Percentiles rank a stretch among this genome's conserved stretches.
Conservation (phyloP, 176 grass and related monocot genomes). For the Carex cristatella region DNA sequence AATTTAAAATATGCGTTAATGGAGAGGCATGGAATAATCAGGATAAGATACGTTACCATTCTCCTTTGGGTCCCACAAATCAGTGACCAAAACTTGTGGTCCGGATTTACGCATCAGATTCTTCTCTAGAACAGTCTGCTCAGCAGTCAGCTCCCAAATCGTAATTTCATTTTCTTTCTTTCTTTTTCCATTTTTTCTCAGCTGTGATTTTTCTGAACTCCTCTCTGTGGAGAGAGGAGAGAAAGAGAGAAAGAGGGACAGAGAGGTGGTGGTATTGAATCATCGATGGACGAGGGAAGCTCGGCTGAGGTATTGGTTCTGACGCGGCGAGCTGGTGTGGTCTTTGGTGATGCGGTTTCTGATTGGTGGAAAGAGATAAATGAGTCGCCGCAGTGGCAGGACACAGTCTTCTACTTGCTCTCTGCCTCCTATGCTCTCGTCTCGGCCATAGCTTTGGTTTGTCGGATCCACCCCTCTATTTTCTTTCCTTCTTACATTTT, state of each 20-base stretch:
- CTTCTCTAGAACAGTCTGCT: background rate
- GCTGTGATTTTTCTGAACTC: background rate
- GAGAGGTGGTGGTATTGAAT: background rate
- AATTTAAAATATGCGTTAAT: too few species aligned
- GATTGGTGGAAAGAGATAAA: slow-evolving; percentile 75
- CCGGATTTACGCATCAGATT: background rate
- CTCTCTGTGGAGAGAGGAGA: background rate
- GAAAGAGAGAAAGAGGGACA: background rate
- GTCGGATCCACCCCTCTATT: background rate
- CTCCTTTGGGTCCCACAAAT: background rate
- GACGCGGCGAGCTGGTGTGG: background rate
- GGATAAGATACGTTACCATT: too few species aligned
- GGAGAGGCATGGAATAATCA: background rate
- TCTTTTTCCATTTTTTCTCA: background rate
- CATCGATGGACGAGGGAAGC: background rate
- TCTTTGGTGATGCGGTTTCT: slow-evolving; percentile 17
- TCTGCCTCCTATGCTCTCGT: slow-evolving; percentile 66
- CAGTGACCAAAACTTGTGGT: background rate
- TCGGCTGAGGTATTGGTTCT: background rate
- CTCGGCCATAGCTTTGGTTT: slow-evolving; percentile 66
- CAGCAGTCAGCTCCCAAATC: background rate
- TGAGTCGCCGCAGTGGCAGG: slow-evolving; percentile 58
- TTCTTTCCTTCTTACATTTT: background rate
- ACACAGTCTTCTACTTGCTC: slow-evolving; percentile 71
- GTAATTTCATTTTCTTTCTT: background rate